A percentile compares a stretch with the other conserved stretches of the same genome.
phyloP scores from a whole-genome alignment of 495 filamentous ascomycete species.

The Neurospora discreta region DNA sequence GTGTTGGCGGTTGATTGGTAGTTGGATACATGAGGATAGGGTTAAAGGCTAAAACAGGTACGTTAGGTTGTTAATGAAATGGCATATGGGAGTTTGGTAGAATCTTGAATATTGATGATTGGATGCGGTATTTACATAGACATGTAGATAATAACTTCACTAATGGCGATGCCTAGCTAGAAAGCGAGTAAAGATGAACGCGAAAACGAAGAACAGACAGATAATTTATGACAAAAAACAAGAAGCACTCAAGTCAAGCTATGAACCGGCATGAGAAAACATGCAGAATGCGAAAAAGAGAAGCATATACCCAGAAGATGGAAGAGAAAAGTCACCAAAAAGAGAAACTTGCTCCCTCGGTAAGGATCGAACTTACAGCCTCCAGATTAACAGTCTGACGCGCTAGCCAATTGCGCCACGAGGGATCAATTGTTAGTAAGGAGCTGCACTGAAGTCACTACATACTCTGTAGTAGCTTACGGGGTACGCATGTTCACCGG shows the following conservation, averaged over 20 bases:
- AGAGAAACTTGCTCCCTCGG: not conserved
- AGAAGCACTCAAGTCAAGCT: not conserved
- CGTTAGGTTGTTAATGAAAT: too few relatives aligned
- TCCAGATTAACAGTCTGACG: too few relatives aligned
- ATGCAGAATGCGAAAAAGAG: not conserved
- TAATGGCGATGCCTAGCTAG: not conserved
- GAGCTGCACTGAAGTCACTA: not conserved
- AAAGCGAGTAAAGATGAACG: not conserved
- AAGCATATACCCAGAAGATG: not conserved
- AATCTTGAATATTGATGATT: too few relatives aligned
- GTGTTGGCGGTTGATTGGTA: slow-evolving; percentile 15
- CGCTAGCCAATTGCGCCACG: not conserved
- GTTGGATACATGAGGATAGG: slow-evolving; percentile 1
- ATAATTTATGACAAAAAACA: not conserved
- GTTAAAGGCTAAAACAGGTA: too few relatives aligned
- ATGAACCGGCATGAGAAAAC: not conserved
- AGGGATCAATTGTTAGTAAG: not conserved
- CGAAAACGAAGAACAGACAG: not conserved
- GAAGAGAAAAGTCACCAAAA: not conserved
- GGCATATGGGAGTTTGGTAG: too few relatives aligned
- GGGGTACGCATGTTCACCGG: too few relatives aligned
- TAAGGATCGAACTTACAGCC: not conserved
- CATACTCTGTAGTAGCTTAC: not conserved
- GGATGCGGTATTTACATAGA: too few relatives aligned
- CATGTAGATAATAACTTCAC: too few relatives aligned